Evolutionary conservation across 2,329 filamentous ascomycete genomes (phyloP), one percentile per base, ranked within the genome.

Genomic region (Endoconidiophora laricicola): DNA sequence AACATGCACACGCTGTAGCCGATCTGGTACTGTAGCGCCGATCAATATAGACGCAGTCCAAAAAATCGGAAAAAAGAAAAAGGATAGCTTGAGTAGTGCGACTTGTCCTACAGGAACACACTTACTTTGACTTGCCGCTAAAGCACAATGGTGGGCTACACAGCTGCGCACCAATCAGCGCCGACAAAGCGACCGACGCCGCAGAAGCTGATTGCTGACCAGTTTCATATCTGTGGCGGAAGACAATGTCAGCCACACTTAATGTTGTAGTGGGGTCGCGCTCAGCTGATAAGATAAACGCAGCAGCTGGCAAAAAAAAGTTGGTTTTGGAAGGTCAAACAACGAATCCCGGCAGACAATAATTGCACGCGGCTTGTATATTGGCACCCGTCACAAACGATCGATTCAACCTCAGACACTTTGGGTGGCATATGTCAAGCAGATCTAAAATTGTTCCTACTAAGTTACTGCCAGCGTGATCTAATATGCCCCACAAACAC

Each of bases 401-500:
- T 24, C 44, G 23, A 33, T 29, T 16, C n/a, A n/a, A 18, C 37
- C 29, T 16, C 22, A 33, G 23, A 38, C 16, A 48, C 18, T 26
- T 7, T 12, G 10, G 9, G 22, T 22, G 44, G 14, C 33, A 10
- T 23, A 9, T 46, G n/a, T 10, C 29, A 20, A 38, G 18, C 22
- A 46, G n/a, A 24, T 46, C 55, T 10, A 22, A 16, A 22, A 26
- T 33, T n/a, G 23, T 36, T 18, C 7, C 43, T 9, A 33, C 7
- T 9, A 12, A 33, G 9, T 12, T 12, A 12, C 29, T 12, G 4
- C 12, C 9, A 12, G 29, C 4, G 29, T 33, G 29, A 14, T 10
- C 24, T 14, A 66, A 52, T 33, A 93, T 93, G 86, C 86, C 86
- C 63, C 85, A 90, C 68, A 93, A 93, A 66, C 86, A 93, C 63